Base-by-base conservation (phyloP, 148 eudicot genomes). In the Amaranthus cruentus region DNA sequence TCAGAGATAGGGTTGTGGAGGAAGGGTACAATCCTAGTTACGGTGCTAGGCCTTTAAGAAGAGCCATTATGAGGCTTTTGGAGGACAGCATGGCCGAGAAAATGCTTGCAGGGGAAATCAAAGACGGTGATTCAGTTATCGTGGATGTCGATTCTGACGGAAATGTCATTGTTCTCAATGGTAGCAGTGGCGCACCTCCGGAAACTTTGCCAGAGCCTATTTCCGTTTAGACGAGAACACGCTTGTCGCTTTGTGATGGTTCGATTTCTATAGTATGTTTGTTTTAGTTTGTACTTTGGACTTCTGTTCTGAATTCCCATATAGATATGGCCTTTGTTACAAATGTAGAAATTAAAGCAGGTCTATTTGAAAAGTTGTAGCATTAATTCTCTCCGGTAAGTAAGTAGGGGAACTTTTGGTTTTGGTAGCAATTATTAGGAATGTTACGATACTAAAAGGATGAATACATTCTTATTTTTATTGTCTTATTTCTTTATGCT, bases 61-160 rank as follows among this genome's bases (percentile, higher is more conserved):
- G 98, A 67, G 96, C 98, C 47, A 93, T 93, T 15, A 90, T 90
- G 96, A 89, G 93, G 65, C 91, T 93, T 14, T 70, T 93, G 75
- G 98, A 93, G 75, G 98, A 93, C 63, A 86, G 92, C 76, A 87
- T 93, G 96, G 98, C 98, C 3, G 98, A 93, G 84, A 93, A 88
- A 83, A 90, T 93, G 96, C 90, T 93, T 63, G 79, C 89, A 0
- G 54, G 92, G n/a, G 98, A 90, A 72, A 90, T 93, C 56, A 89
- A 87, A 75, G 98, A 93, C 65, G 96, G 94, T 3, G 98, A 93
- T 61, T 90, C 96, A 0, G 96, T 87, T 44, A 89, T 93, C 54
- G 87, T 88, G 0, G 98, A 90, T 76, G 88, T 86, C 8, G 96
- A 90, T 77, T 80, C 90, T 6, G 94, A 85, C 7, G 92, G 90